Conservation (phyloP, 106 monocot species). For the Alisma plantagoaquatica region DNA sequence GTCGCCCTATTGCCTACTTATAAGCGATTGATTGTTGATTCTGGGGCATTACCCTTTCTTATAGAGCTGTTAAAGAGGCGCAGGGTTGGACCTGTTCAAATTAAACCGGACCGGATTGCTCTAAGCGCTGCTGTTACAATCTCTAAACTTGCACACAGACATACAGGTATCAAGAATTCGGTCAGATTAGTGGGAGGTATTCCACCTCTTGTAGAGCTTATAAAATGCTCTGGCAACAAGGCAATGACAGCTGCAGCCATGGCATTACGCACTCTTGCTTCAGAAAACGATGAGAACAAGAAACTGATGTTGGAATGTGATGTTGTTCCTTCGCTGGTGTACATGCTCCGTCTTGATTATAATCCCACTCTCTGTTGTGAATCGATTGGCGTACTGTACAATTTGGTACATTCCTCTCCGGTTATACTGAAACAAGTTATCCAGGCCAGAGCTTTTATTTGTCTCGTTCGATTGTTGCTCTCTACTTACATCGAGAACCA, state of each 20-base stretch:
- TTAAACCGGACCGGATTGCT: constrained; percentile 54
- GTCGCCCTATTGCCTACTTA: constrained; percentile 92
- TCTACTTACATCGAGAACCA: constrained; percentile 82
- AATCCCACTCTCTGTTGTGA: neutral
- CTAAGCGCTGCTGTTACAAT: constrained; percentile 96
- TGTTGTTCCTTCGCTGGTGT: constrained; percentile 25
- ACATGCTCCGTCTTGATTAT: constrained; percentile 21
- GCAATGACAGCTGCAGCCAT: constrained; percentile 95
- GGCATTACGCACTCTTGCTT: constrained; percentile 88
- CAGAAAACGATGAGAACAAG: constrained; percentile 99
- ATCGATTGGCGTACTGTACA: constrained; percentile 97
- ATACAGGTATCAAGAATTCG: constrained; percentile 74
- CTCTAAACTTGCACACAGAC: constrained; percentile 97
- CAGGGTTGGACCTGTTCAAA: constrained; percentile 20
- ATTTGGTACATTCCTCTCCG: constrained; percentile 97
- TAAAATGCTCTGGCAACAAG: constrained; percentile 74
- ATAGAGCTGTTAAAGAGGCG: constrained; percentile 81
- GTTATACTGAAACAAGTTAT: constrained; percentile 96
- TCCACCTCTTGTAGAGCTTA: constrained; percentile 91
- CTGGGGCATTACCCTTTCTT: constrained; percentile 83
- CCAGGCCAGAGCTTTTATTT: constrained; percentile 77
- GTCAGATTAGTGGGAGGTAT: constrained; percentile 95
- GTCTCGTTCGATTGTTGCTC: constrained; percentile 90
- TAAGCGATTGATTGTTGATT: constrained; percentile 95
- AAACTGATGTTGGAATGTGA: constrained; percentile 91